A percentile compares a stretch with the other conserved stretches of the same genome.
phyloP scores from a whole-genome alignment of 176 grass and related monocot species.

The Cenchrus purpureus region DNA sequence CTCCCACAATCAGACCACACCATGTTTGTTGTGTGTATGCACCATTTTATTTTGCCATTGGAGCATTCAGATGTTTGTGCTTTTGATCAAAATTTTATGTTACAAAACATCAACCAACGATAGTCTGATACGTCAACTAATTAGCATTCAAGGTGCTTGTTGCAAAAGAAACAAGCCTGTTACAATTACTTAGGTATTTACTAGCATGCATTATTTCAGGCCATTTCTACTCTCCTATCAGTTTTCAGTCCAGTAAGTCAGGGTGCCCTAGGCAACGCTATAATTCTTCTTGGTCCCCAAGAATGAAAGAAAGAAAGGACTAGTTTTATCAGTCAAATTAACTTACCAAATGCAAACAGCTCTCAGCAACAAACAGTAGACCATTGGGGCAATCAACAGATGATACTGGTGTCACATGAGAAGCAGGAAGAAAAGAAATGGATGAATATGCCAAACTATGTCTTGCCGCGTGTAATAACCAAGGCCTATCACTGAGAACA shows the following conservation, averaged over 20 bases:
- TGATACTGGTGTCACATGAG: slow-evolving; percentile 90
- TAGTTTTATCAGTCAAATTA: slow-evolving; percentile 20
- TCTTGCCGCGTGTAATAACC: slow-evolving; percentile 82
- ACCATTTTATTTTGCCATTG: slow-evolving; percentile 5
- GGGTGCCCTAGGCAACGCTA: background rate
- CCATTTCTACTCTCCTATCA: background rate
- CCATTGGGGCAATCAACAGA: slow-evolving; percentile 86
- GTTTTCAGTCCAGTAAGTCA: background rate
- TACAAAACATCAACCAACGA: slow-evolving; percentile 22
- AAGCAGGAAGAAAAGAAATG: slow-evolving; percentile 88
- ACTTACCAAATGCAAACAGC: slow-evolving; percentile 93
- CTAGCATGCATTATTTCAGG: background rate
- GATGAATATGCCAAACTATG: slow-evolving; percentile 97
- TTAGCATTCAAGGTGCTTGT: background rate
- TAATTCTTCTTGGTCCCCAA: background rate
- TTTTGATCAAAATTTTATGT: background rate
- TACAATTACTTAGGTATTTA: slow-evolving; percentile 15
- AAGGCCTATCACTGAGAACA: slow-evolving; percentile 92
- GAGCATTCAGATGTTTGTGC: background rate
- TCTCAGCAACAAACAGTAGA: slow-evolving; percentile 95
- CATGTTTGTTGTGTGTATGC: background rate
- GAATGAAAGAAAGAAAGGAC: slow-evolving; percentile 6
- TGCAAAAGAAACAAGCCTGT: background rate
- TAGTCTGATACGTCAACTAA: slow-evolving; percentile 22
- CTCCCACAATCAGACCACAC: background rate